These are phyloP conservation scores for Abrus precatorius DNA, from an alignment of 306 rosid species.

Conservation along the genomic window DNA sequence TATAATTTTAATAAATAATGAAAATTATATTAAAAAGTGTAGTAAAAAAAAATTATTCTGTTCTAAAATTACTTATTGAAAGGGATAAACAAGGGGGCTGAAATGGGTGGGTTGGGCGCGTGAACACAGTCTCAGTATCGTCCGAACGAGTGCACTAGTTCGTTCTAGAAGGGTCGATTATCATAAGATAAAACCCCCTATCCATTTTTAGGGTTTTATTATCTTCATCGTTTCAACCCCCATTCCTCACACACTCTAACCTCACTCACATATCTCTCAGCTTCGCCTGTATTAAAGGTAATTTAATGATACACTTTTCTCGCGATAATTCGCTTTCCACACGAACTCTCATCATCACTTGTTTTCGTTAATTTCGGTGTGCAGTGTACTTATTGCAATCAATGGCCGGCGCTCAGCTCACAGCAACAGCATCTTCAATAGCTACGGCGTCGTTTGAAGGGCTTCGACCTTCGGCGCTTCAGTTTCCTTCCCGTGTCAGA, in stretches of 20 bases:
- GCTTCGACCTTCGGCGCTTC: conserved; percentile 61
- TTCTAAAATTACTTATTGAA: too few species aligned
- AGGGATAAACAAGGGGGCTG: too few species aligned
- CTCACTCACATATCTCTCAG: neutral
- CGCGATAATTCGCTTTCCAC: neutral
- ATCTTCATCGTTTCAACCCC: conserved; percentile 19
- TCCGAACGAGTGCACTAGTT: neutral
- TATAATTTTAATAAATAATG: too few species aligned
- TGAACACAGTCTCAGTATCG: neutral
- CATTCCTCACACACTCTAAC: neutral
- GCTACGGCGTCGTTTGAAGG: conserved; percentile 73
- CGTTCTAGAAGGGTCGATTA: conserved; percentile 32
- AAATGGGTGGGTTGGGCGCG: neutral
- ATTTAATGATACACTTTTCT: neutral
- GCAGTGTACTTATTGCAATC: conserved; percentile 23
- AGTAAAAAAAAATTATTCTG: too few species aligned
- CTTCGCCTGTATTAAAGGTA: conserved; percentile 24
- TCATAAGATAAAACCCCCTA: neutral
- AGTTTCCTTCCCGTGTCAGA: conserved; percentile 53
- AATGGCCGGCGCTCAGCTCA: conserved; percentile 84
- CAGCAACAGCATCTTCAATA: conserved; percentile 75
- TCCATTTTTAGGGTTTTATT: conserved; percentile 50
- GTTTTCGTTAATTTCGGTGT: neutral
- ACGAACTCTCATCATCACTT: neutral
- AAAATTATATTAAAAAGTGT: too few species aligned